phyloP scores from a whole-genome alignment of 768 basidiomycete genomes.

The Polyporus arcularius region DNA sequence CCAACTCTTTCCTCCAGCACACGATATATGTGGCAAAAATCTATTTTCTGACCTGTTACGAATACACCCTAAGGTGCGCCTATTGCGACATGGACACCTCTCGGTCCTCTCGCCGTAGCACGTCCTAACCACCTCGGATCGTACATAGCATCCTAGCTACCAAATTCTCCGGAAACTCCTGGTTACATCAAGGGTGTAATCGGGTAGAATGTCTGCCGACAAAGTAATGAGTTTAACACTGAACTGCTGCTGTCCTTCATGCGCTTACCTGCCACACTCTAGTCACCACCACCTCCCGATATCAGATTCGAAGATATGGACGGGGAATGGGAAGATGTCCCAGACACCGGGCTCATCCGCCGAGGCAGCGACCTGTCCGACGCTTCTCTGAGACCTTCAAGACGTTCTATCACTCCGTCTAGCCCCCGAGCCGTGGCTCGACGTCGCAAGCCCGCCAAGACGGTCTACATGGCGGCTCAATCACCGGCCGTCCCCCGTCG shows the following conservation, averaged over 20 bases:
- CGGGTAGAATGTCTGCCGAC: not conserved
- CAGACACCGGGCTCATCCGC: not conserved
- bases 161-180: too few species aligned
- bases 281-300: not conserved
- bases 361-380: not conserved
- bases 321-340: constrained; percentile 21
- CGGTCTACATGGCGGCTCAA: constrained; percentile 23
- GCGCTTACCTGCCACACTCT: not conserved
- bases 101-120: too few species aligned
- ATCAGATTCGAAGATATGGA: not conserved
- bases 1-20: not conserved
- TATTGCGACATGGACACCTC: too few species aligned
- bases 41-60: not conserved
- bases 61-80: too few species aligned
- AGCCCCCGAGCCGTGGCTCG: not conserved
- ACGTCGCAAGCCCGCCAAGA: constrained; percentile 21
- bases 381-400: not conserved
- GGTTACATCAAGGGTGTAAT: too few species aligned
- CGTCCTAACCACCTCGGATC: too few species aligned
- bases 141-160: too few species aligned
- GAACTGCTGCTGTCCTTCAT: too few species aligned
- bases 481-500: constrained; percentile 24
- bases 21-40: not conserved
- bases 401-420: not conserved
- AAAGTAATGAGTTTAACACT: not conserved